Percentiles rank a stretch among this genome's conserved stretches.
These are phyloP conservation scores for Acacia acuminata DNA, from an alignment of 306 rosid genomes.

Conservation along the genomic window DNA sequence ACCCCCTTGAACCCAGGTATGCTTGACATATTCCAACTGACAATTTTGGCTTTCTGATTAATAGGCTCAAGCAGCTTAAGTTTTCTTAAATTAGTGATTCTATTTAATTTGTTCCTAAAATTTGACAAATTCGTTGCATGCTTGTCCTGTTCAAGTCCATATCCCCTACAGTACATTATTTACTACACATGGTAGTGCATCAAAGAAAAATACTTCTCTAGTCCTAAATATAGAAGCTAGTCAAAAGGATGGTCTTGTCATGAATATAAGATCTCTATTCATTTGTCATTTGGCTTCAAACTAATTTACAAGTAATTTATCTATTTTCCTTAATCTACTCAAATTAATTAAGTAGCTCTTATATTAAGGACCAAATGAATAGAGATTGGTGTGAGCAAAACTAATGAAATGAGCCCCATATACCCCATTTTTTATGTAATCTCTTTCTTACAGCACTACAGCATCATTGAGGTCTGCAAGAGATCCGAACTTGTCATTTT, in stretches of 20 bases:
- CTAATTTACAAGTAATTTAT: too few relatives aligned
- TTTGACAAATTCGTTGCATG: background rate
- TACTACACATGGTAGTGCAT: background rate
- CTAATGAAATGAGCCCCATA: background rate
- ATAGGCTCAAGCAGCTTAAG: background rate
- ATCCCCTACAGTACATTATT: background rate
- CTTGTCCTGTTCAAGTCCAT: background rate
- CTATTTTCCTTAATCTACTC: too few relatives aligned
- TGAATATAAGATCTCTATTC: too few relatives aligned
- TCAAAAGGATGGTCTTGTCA: too few relatives aligned
- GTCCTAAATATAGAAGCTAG: too few relatives aligned
- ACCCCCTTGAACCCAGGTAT: slow-evolving; percentile 81
- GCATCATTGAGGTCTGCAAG: background rate
- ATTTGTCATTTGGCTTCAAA: too few relatives aligned
- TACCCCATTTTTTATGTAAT: background rate
- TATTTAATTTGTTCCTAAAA: background rate
- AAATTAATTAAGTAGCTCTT: too few relatives aligned
- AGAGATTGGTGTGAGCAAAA: background rate
- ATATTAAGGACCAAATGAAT: too few relatives aligned
- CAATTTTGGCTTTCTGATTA: background rate
- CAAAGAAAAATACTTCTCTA: background rate
- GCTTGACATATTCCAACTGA: background rate
- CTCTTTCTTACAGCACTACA: background rate
- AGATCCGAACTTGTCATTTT: too few relatives aligned
- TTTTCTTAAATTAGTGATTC: background rate